Base-by-base conservation (phyloP, 176 grass and related monocot genomes). In the Oryza brachyantha region DNA sequence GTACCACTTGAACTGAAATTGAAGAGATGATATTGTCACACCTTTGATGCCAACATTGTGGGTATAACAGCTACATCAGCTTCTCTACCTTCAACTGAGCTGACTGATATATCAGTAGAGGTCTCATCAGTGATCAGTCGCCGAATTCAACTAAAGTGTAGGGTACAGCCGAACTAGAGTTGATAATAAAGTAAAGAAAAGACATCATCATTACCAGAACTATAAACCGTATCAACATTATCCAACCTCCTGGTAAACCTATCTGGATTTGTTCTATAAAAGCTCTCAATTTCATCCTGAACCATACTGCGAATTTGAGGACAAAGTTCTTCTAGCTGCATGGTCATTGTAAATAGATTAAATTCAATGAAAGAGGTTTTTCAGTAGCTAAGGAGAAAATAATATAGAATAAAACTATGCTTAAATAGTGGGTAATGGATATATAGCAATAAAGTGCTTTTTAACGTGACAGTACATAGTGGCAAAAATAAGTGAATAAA, bases 281-380 rank as follows among this genome's bases (percentile, higher is more conserved):
- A 76, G 40, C 64, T 76, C 69, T 88, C 50, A 25, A 88, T 79
- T 83, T 84, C 75, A 62, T 68, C 80, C 74, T 25, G 80, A 74
- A 88, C 79, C 65, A 84, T 62, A 74, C 21, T 79, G 32, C 61
- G 48, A 32, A 88, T 88, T 74, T 88, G 68, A 73, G 32, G 68
- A 54, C 39, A 68, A 68, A 83, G 73, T 50, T 83, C 68, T 68
- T 83, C 80, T 10, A n/a, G 68, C 86, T 88, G 68, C 80, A 79
- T 68, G 36, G 40, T 79, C 68, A 83, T 70, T 61, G 64, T 39
- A 78, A 79, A 10, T 55, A 22, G 50, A 55, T 55, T 55, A 55
- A 17, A 73, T 45, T 32, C 31, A 74, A 12, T 79, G 17, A 74
- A 61, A 19, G 46, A 43, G 39, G 22, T 38, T 43, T 36, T 1